Evolutionary conservation across 176 grass and related monocot species (phyloP).

Genomic region (Oryza officinalis): DNA sequence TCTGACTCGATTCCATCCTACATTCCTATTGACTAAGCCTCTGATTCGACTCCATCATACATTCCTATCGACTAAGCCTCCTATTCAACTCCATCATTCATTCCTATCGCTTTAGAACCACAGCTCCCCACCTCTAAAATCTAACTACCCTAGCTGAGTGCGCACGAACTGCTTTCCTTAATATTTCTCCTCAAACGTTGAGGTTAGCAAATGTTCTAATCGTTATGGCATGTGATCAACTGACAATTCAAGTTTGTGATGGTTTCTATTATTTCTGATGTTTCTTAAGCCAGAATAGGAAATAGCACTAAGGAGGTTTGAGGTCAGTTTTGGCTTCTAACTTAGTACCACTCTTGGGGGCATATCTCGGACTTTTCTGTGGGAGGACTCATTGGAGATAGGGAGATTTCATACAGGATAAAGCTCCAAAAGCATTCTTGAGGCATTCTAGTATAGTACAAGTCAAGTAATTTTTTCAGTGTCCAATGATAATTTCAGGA

Average conservation of each 20-base stretch:
- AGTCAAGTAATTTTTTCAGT: neutral
- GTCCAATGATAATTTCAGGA: conserved; percentile 2
- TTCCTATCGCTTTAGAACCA: neutral
- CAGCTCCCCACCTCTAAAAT: neutral
- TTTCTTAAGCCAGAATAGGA: conserved; percentile 15
- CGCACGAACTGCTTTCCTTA: neutral
- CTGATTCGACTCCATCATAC: too few species aligned
- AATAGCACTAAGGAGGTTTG: conserved; percentile 16
- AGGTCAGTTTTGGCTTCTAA: neutral
- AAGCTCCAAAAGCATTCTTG: conserved; percentile 8
- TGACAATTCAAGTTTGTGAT: neutral
- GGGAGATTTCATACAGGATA: neutral
- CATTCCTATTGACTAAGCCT: too few species aligned
- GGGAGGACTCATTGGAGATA: neutral
- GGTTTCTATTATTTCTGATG: neutral
- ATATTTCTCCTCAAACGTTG: neutral
- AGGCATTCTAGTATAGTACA: neutral
- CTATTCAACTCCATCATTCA: too few species aligned
- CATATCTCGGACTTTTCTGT: neutral
- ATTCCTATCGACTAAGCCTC: too few species aligned
- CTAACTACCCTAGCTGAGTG: neutral
- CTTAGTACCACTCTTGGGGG: neutral
- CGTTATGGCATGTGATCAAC: neutral
- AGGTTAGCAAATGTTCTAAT: conserved; percentile 12
- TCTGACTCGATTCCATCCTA: neutral